Conservation (phyloP, 306 rosid genomes). For the Vigna trinervia region DNA sequence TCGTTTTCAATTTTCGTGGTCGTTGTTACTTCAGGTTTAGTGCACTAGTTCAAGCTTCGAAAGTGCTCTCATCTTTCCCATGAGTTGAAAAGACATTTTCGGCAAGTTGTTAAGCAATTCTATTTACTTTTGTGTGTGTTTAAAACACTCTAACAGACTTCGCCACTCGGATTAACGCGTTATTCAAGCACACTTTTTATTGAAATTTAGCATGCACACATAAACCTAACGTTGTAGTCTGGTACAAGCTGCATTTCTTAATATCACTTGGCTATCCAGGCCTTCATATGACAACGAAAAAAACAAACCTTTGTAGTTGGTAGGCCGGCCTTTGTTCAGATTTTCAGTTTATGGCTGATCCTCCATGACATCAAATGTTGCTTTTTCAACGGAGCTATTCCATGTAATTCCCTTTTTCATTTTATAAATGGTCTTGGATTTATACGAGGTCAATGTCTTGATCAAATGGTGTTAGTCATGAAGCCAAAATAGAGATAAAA, state of each 20-base stretch:
- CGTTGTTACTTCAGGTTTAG: not conserved
- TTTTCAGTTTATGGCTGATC: slow-evolving; percentile 4
- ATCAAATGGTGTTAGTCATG: not conserved
- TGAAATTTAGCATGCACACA: not conserved
- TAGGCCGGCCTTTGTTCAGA: slow-evolving; percentile 2
- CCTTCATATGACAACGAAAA: not conserved
- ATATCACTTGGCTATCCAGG: slow-evolving; percentile 26
- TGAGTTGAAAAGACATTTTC: slow-evolving; percentile 23
- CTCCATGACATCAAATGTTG: not conserved
- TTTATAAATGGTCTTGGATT: not conserved
- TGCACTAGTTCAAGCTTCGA: not conserved
- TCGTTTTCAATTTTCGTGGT: slow-evolving; percentile 10
- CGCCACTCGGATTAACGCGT: not conserved
- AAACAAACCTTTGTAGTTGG: not conserved
- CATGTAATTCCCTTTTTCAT: not conserved
- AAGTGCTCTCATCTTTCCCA: not conserved
- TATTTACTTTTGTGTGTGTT: not conserved
- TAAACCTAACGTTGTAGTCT: not conserved
- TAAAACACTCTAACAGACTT: not conserved
- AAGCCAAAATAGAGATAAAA: not conserved
- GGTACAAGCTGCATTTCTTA: not conserved
- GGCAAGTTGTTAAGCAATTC: not conserved
- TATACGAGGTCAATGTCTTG: slow-evolving; percentile 2
- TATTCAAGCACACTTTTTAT: not conserved
- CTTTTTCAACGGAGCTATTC: slow-evolving; percentile 7